Base-by-base conservation (phyloP, 176 grass and related monocot genomes). In the Elymus sibiricus region DNA sequence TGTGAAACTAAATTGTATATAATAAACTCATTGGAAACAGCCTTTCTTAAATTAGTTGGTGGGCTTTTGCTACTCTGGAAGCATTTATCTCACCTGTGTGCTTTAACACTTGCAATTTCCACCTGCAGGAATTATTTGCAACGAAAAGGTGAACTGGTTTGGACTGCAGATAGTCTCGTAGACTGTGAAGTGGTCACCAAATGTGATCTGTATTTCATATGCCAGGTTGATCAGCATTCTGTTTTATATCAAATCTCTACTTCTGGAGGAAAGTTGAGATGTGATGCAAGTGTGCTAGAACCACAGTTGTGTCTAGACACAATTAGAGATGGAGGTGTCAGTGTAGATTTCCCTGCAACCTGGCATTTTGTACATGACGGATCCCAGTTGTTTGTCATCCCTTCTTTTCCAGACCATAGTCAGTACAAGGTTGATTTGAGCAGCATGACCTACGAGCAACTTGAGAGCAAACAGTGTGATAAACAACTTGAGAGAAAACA, bases 171-270 rank as follows among this genome's bases (percentile, higher is more conserved):
- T 10, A 39, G 9, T 21, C 82, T 84, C 3, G 42, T 76, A n/a
- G 16, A 37, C 27, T 84, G 59, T 28, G 51, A 76, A 34, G 40
- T 35, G 42, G 13, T n/a, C 12, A 64, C 28, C 12, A 51, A 11
- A 65, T 11, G 8, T 37, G 59, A 84, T 19, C 8, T 84, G 12
- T 66, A 38, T 76, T 84, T 84, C 10, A 26, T 84, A 44, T 84
- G 82, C 11, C 71, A 76, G 6, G 71, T 46, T 44, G 39, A 49
- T 64, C 71, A 76, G 42, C 25, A 16, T 15, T 61, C 80, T 9
- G 8, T 71, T 27, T 10, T 82, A 17, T 83, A 74, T 44, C n/a
- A 31, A 3, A 74, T 69, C 5, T 74, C 68, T 31, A 83, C 37
- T 15, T 4, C 34, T 14, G 35, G 17, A 61, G 81, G 68, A 37